Evolutionary conservation across 768 basidiomycete genomes (phyloP), one percentile per base, ranked within the genome.

Genomic region (Asterophora parasitica): DNA sequence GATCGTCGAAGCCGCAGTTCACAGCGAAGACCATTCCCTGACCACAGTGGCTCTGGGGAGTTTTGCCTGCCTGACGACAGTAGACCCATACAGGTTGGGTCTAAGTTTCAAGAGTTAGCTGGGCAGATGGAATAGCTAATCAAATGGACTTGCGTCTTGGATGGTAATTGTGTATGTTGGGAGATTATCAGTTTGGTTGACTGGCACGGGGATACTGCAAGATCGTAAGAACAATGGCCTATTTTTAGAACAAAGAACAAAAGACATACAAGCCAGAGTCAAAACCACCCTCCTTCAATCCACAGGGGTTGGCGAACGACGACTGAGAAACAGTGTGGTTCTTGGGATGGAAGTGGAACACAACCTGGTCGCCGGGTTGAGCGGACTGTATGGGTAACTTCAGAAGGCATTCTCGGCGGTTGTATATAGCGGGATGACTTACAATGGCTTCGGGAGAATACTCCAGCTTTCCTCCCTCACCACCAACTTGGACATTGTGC

Each of bases 1-100:
- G 51, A 49, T 75, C 79, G 54, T 76, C 76, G 2, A 65, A 55
- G 31, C 77, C 78, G 62, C 79, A 80, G 65, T 85, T 83, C 59
- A 83, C 73, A 15, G 79, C 75, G 58, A 83, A 82, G 35, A 85
- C 79, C 81, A 85, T 83, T 56, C 81, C 82, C 50, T 65, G 55
- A 46, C 80, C 79, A 54, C 83, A 83, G 61, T 85, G 82, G 49
- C 71, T 74, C 30, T 61, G 67, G 4, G 79, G 66, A 2, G 75
- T 77, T 33, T 71, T 66, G 35, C 65, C 70, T 43, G 66, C 76
- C 54, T 83, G 82, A 35, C 62, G 64, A 59, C 82, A 83, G 67
- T 75, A 76, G 3, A 81, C 66, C 82, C 81, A 83, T 31, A 80
- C 65, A 4, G 81, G 81, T 31, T 71, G 56, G 6, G 76, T 79